Evolutionary conservation across 2,329 filamentous ascomycete genomes (phyloP).

Genomic region (Xylariaceae sp.): DNA sequence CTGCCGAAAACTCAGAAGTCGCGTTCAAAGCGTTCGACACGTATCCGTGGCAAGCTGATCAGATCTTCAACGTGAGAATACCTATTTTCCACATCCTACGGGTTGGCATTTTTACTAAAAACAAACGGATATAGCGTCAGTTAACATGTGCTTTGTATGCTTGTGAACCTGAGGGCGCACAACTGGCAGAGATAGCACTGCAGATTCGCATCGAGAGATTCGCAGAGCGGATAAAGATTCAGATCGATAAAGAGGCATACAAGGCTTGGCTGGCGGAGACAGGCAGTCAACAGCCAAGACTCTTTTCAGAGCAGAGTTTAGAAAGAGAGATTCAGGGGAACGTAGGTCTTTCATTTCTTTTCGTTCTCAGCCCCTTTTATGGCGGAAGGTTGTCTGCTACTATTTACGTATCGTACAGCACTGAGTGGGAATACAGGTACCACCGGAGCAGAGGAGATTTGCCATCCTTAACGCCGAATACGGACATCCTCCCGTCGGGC

Average conservation of each 20-base stretch:
- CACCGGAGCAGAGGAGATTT: conserved; percentile 13
- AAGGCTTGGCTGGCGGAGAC: conserved; percentile 25
- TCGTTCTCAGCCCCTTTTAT: background rate
- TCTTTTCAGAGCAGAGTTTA: conserved; percentile 27
- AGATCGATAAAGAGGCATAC: conserved; percentile 26
- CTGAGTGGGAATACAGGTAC: conserved; percentile 12
- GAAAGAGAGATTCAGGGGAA: conserved; percentile 20
- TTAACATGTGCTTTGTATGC: conserved; percentile 15
- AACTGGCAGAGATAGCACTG: conserved; percentile 24
- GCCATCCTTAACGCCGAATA: conserved; percentile 15
- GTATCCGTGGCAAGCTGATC: conserved; percentile 31
- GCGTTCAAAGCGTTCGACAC: conserved; percentile 30
- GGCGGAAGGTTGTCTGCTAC: no score
- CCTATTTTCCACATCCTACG: background rate
- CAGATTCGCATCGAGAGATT: conserved; percentile 27
- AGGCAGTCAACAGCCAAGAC: conserved; percentile 15
- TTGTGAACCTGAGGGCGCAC: conserved; percentile 9
- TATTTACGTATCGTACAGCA: background rate
- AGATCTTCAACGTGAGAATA: conserved; percentile 27
- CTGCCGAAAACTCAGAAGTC: conserved; percentile 26
- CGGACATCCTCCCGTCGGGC: conserved; percentile 8
- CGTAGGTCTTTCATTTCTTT: conserved; percentile 16
- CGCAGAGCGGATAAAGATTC: conserved; percentile 27
- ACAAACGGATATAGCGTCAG: conserved; percentile 5
- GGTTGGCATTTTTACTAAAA: background rate